Evolutionary conservation across 1,284 basidiomycete genomes (phyloP).

Genomic region (Peniophora sp.): DNA sequence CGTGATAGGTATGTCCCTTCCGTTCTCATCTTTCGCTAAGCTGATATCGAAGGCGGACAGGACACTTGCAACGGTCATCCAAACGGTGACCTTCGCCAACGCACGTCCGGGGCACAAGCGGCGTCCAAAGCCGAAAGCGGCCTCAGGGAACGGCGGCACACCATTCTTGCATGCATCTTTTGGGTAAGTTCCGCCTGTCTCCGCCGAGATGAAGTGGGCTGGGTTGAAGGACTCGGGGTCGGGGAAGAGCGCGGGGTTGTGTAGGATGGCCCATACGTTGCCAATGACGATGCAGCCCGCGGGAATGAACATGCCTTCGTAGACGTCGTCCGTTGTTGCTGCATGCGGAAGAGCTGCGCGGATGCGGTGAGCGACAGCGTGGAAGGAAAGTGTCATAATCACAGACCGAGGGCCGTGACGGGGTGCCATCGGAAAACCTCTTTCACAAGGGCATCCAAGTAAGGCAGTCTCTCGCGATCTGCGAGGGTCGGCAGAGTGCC

Average conservation of each 20-base stretch:
- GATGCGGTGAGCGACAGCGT: background rate
- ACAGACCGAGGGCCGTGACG: background rate
- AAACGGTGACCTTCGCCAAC: constrained; percentile 15
- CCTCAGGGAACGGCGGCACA: constrained; percentile 7
- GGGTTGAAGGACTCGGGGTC: background rate
- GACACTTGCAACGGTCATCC: constrained; percentile 10
- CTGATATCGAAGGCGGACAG: constrained; percentile 13
- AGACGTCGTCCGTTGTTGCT: background rate
- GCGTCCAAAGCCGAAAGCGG: constrained; percentile 16
- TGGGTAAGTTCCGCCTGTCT: background rate
- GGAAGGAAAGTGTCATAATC: background rate
- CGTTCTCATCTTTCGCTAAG: constrained; percentile 7
- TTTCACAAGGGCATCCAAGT: background rate
- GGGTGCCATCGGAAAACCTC: background rate
- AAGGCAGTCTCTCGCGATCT: background rate
- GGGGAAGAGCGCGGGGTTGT: background rate
- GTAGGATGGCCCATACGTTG: background rate
- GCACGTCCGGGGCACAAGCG: constrained; percentile 11
- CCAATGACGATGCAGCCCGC: background rate
- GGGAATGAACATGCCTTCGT: background rate
- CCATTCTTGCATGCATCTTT: background rate
- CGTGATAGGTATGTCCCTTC: constrained; percentile 1
- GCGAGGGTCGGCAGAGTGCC: background rate
- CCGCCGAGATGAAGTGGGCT: background rate
- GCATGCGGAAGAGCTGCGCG: background rate